Base-by-base conservation (phyloP, 2,329 filamentous ascomycete genomes). In the Pseudomassariella vexata region DNA sequence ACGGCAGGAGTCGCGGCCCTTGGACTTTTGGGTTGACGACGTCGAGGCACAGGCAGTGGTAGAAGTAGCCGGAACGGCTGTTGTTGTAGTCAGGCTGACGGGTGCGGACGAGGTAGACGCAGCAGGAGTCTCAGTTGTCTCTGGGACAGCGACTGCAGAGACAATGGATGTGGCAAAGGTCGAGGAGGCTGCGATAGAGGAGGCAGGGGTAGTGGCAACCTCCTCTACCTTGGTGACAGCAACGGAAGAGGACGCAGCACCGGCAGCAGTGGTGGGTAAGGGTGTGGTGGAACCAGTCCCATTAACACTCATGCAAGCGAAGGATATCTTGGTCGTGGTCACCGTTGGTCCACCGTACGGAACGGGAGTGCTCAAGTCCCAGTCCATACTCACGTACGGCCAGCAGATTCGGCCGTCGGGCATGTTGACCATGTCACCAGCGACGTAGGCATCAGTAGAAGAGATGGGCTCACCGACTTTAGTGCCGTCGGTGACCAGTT, bases 401-500 rank as follows among this genome's bases (percentile, higher is more conserved):
- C 72, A 80, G 62, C 76, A 79, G 44, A 80, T 62, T 28, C 69
- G 62, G 15, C 68, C 70, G 38, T 76, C 70, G n/a, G 55, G 44
- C 60, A 76, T 68, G 19, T 70, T 76, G 9, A 75, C 73, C 63
- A 79, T 76, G 45, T 80, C 76, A 23, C 76, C 76, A 6, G 74
- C 70, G 27, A 80, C 71, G 44, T 64, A 75, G n/a, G 68, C 66
- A 47, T 76, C 62, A 9, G 51, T 62, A n/a, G 62, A 65, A 33
- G 59, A 61, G 36, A 77, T 45, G 2, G 69, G 53, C 11, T 62
- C 55, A 14, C 73, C 75, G 21, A 76, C 56, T 47, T 65, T 72
- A 32, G 60, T 54, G 3, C 75, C 76, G 9, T 59, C 51, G 32
- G 53, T 62, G 45, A 79, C 68, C 32, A 73, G 57, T 56, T 79